phyloP scores from a whole-genome alignment of 2,329 filamentous ascomycete species.

The Pseudogymnoascus sp. region DNA sequence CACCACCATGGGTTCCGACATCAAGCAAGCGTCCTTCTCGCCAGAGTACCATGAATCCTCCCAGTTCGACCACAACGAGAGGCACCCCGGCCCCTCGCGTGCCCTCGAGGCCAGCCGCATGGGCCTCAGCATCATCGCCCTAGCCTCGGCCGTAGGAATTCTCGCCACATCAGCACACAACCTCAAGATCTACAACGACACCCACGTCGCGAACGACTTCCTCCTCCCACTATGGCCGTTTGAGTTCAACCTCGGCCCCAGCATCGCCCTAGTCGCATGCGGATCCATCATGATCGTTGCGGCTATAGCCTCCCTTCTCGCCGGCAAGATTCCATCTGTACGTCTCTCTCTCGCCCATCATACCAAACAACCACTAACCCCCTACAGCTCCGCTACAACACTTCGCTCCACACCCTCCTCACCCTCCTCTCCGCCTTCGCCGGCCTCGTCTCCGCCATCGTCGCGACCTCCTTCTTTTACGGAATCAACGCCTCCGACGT shows the following conservation, averaged over 20 bases:
- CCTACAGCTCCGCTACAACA: constrained; percentile 34
- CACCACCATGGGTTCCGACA: constrained; percentile 1
- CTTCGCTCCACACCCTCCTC: constrained; percentile 17
- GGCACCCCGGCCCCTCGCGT: constrained; percentile 29
- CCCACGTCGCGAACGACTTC: constrained; percentile 41
- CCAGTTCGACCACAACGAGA: constrained; percentile 4
- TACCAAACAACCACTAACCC: constrained; percentile 4
- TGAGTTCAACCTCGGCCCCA: constrained; percentile 50
- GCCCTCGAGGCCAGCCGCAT: constrained; percentile 39
- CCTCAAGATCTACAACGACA: constrained; percentile 48
- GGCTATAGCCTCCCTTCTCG: constrained; percentile 42
- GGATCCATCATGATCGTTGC: constrained; percentile 43
- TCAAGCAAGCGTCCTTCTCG: not conserved
- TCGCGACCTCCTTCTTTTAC: constrained; percentile 52
- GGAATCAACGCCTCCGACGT: constrained; percentile 45
- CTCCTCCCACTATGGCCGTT: constrained; percentile 52
- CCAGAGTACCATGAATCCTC: constrained; percentile 9
- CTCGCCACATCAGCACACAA: constrained; percentile 49
- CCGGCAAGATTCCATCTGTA: constrained; percentile 44
- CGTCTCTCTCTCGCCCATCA: constrained; percentile 25
- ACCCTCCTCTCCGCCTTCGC: constrained; percentile 35
- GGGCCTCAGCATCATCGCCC: constrained; percentile 42
- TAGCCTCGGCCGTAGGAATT: constrained; percentile 45
- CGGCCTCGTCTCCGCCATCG: constrained; percentile 40
- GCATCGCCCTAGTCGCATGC: constrained; percentile 46